These are phyloP conservation scores for Hymenoscyphus infarciens DNA, from an alignment of 2,329 filamentous ascomycete genomes.

Conservation along the genomic window DNA sequence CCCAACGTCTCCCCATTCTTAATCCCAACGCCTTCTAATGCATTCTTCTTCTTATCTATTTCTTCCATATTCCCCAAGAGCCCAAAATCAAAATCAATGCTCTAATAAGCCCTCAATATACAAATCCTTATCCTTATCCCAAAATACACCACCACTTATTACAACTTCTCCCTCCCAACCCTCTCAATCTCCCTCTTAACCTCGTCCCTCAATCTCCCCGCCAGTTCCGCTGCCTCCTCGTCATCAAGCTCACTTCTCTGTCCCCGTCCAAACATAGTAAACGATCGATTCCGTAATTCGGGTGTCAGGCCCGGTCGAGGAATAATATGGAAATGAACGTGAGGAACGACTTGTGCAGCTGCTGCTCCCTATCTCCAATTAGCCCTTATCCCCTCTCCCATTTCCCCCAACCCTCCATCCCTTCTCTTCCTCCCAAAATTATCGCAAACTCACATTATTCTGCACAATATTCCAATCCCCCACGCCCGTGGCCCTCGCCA, in stretches of 20 bases:
- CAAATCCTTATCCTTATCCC: not conserved
- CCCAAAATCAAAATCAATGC: not conserved
- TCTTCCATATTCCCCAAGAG: not conserved
- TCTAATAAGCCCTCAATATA: constrained; percentile 5
- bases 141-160: not conserved
- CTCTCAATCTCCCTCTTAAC: constrained; percentile 46
- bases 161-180: constrained; percentile 27
- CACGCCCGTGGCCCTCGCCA: constrained; percentile 66
- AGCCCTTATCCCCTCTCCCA: not conserved
- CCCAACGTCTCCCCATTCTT: not conserved
- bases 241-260: constrained; percentile 72
- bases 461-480: constrained; percentile 95
- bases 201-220: constrained; percentile 49
- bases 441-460: constrained; percentile 64
- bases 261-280: constrained; percentile 80
- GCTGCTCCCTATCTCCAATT: constrained; percentile 54
- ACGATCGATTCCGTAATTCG: constrained; percentile 53
- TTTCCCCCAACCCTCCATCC: not conserved
- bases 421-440: not conserved
- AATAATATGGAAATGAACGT: constrained; percentile 94
- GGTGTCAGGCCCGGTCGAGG: constrained; percentile 65
- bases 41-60: not conserved
- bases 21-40: constrained; percentile 4
- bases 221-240: constrained; percentile 62
- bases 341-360: constrained; percentile 87